Evolutionary conservation across 331 rosid genomes (phyloP).

Genomic region (Quercus tomentella): DNA sequence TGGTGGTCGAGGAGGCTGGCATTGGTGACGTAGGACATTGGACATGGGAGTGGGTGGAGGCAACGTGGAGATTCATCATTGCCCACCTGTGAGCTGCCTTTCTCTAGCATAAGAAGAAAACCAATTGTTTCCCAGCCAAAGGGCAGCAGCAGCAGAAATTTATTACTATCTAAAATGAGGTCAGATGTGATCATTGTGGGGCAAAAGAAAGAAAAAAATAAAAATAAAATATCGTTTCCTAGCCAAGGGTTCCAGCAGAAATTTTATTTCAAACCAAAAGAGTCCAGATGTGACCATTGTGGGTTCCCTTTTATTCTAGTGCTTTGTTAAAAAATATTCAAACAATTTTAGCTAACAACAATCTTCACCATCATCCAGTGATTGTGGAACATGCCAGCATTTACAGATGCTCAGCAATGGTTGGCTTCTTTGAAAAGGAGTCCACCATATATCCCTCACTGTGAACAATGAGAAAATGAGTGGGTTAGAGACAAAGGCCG

Average conservation of each 20-base stretch:
- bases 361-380: slow-evolving; percentile 34
- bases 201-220: too few species aligned
- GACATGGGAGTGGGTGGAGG: too few species aligned
- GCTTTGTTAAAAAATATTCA: background rate
- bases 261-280: background rate
- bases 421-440: slow-evolving; percentile 77
- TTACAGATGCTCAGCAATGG: slow-evolving; percentile 67
- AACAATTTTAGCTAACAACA: background rate
- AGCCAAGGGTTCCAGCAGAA: background rate
- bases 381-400: slow-evolving; percentile 83
- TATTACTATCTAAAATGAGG: too few species aligned
- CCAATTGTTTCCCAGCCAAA: too few species aligned
- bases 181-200: too few species aligned
- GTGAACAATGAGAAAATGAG: slow-evolving; percentile 78
- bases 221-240: too few species aligned
- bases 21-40: too few species aligned
- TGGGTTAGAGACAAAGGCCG: slow-evolving; percentile 73
- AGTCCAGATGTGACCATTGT: background rate
- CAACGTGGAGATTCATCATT: background rate
- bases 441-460: slow-evolving; percentile 84
- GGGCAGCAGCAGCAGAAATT: too few species aligned
- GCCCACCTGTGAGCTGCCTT: background rate
- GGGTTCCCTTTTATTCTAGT: background rate
- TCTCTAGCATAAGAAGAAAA: background rate
- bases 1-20: too few species aligned